Conservation (phyloP, 345 rosid species). For the Ricinus communis region DNA sequence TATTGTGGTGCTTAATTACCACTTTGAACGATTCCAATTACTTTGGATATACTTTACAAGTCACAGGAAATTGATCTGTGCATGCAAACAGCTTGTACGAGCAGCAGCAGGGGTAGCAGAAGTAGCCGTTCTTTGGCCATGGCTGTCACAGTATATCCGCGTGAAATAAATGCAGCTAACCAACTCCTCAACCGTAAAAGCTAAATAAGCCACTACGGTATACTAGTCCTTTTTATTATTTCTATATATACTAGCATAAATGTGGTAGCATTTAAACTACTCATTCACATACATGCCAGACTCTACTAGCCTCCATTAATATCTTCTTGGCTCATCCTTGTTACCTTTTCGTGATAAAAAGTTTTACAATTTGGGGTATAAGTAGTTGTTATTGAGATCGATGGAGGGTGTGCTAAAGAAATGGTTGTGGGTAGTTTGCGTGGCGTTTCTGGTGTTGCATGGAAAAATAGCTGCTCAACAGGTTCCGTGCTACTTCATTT, state of each 20-base stretch:
- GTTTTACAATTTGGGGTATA: too few species aligned
- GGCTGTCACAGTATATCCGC: conserved; percentile 23
- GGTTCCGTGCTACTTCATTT: conserved; percentile 79
- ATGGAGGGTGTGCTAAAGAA: not conserved
- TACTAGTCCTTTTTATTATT: not conserved
- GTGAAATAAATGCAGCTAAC: conserved; percentile 36
- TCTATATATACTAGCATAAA: conserved; percentile 23
- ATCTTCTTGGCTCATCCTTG: not conserved
- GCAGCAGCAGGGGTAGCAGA: not conserved
- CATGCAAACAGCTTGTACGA: not conserved
- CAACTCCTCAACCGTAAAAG: conserved; percentile 28
- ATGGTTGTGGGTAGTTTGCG: conserved; percentile 9
- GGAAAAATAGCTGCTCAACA: conserved; percentile 46
- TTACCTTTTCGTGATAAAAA: not conserved
- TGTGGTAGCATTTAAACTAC: conserved; percentile 13
- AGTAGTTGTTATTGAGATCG: not conserved
- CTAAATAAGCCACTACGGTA: not conserved
- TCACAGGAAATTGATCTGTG: not conserved
- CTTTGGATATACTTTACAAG: not conserved
- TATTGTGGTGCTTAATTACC: too few species aligned
- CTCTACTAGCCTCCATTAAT: not conserved
- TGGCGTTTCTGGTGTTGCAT: not conserved
- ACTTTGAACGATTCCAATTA: not conserved
- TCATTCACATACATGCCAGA: not conserved
- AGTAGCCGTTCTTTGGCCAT: conserved; percentile 1